Evolutionary conservation across 352 stramenopile genomes (phyloP), one percentile per base, ranked within the genome.

Genomic region (Pythium aquatile): DNA sequence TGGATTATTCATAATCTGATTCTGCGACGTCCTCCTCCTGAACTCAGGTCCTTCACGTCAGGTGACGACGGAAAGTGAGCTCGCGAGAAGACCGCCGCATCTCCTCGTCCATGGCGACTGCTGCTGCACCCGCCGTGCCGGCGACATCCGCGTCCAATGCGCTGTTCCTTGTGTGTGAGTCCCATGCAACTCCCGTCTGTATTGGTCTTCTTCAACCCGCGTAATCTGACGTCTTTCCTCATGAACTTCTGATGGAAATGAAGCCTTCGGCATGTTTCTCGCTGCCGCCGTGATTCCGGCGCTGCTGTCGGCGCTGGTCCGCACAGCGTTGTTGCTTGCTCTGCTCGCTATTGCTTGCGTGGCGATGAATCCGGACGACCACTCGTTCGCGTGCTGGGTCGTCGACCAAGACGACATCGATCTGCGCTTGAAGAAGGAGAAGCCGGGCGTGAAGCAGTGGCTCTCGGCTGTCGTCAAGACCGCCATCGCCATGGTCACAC

Each of bases 251-350:
- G 20, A 24, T 24, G 20, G 28, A 16, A 10, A 58, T 51, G 8
- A 39, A 91, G 83, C 73, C 6, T 76, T 91, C 24, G 83, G 83
- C 17, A 86, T 87, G 78, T 91, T 91, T 64, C 77, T 91, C 52
- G 75, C 76, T 57, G 70, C 79, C 16, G 79, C 76, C n/a, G 69
- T 91, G 28, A 71, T 91, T 5, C 83, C 83, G 28, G 79, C 76
- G 39, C 79, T 91, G 3, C 9, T 91, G 7, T 62, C 66, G 3
- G 72, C 80, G 32, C 42, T 89, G 11, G 37, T 79, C 9, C 81
- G 81, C 40, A 61, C 79, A 20, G 30, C 73, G 7, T 64, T 61
- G n/a, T 65, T 92, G 1, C 30, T 83, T 2, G 30, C 33, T 10
- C 33, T 75, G 13, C 48, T 75, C 0, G 26, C 79, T 5, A 14